Percentiles rank a stretch among this genome's conserved stretches.
These are phyloP conservation scores for Cubamyces sp. DNA, from an alignment of 768 basidiomycete species.

Conservation along the genomic window DNA sequence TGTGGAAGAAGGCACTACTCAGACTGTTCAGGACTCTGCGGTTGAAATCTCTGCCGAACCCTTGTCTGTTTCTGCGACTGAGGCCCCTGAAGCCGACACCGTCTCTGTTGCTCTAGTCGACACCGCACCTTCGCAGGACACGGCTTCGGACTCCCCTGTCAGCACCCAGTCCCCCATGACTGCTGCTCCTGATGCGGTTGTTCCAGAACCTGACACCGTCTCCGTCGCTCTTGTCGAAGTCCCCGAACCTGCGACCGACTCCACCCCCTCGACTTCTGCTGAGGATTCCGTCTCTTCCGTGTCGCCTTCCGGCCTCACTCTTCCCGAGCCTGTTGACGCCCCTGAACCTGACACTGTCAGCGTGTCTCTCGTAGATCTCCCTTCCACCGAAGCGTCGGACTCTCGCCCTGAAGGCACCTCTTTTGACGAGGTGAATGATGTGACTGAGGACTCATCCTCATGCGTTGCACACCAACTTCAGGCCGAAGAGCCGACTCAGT, in stretches of 20 bases:
- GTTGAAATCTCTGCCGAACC: background rate
- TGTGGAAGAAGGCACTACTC: background rate
- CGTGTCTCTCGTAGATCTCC: background rate
- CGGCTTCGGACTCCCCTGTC: background rate
- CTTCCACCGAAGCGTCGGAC: background rate
- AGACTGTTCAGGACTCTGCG: background rate
- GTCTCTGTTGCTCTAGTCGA: background rate
- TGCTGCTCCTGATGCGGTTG: background rate
- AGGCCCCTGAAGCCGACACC: conserved; percentile 2
- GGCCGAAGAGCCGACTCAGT: too few relatives aligned
- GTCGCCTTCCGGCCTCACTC: background rate
- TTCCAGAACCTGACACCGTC: background rate
- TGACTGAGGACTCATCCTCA: too few relatives aligned
- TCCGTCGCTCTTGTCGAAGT: conserved; percentile 1
- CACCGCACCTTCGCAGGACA: background rate
- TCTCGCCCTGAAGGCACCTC: background rate
- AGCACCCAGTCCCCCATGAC: background rate
- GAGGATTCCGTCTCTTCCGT: too few relatives aligned
- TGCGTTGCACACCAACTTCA: too few relatives aligned
- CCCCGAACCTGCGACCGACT: background rate
- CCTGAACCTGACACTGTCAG: conserved; percentile 2
- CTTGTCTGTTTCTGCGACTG: background rate
- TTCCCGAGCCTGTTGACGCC: background rate
- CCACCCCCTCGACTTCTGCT: background rate
- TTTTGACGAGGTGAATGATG: background rate